Evolutionary conservation across 163 green algal genomes (phyloP).

Genomic region (Scenedesmus sp.): DNA sequence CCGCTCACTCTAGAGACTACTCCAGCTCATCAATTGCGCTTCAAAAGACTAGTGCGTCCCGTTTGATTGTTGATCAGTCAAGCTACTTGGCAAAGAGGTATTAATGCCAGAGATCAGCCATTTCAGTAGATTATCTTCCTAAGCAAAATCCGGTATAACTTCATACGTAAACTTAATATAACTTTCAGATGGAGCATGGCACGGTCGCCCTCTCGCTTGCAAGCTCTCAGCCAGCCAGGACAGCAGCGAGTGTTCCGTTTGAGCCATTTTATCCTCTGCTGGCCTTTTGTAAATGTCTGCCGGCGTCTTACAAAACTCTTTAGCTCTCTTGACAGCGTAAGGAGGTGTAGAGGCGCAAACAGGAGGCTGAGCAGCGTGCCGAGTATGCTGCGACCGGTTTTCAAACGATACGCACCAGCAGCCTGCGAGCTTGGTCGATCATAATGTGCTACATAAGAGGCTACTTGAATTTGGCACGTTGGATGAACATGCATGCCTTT

Average conservation of each 20-base stretch:
- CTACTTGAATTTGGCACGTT: neutral
- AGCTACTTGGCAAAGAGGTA: neutral
- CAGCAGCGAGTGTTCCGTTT: slow-evolving; percentile 6
- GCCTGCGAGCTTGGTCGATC: neutral
- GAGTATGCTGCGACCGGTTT: neutral
- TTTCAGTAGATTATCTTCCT: neutral
- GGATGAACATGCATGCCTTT: neutral
- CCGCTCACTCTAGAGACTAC: neutral
- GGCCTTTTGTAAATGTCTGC: neutral
- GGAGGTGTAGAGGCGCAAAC: neutral
- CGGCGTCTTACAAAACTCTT: neutral
- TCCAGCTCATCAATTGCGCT: neutral
- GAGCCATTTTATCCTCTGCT: neutral
- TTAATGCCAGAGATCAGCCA: neutral
- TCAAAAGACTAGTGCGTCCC: neutral
- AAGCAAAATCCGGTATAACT: neutral
- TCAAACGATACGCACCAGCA: neutral
- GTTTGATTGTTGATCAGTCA: neutral
- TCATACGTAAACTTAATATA: no score
- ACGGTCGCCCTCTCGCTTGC: neutral
- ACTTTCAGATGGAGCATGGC: neutral
- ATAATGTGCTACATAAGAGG: neutral
- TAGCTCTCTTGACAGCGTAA: neutral
- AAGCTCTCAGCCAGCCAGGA: slow-evolving; percentile 3
- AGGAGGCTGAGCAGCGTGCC: neutral